phyloP scores from a whole-genome alignment of 2,329 filamentous ascomycete species.

The Nemania bipapillata region DNA sequence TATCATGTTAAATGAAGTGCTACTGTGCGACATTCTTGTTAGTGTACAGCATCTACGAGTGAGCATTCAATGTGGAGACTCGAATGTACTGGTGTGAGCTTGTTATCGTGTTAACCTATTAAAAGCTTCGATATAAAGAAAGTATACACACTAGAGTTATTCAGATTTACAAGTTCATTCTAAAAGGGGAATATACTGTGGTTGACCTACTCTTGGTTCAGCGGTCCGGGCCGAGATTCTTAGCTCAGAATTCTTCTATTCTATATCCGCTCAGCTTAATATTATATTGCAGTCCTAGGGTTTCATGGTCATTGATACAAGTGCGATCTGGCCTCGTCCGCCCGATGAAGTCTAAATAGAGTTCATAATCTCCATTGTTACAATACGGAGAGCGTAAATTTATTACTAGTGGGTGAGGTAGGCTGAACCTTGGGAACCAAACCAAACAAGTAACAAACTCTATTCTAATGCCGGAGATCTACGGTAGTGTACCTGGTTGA shows the following conservation, averaged over 20 bases:
- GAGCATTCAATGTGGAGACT: constrained; percentile 9
- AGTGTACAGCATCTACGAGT: constrained; percentile 4
- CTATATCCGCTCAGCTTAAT: constrained; percentile 1
- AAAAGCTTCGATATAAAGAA: neutral
- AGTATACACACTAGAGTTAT: neutral
- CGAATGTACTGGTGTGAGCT: neutral
- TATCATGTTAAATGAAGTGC: constrained; percentile 14
- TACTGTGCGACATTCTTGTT: constrained; percentile 10
- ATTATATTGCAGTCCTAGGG: neutral
- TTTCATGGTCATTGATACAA: neutral
- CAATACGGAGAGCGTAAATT: constrained; percentile 13
- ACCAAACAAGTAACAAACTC: constrained; percentile 32
- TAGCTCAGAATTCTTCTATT: neutral
- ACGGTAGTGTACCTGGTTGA: constrained; percentile 24
- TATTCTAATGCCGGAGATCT: constrained; percentile 31
- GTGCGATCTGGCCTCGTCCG: constrained; percentile 3
- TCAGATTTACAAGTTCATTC: neutral
- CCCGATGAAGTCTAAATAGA: constrained; percentile 34
- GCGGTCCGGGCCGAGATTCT: constrained; percentile 9
- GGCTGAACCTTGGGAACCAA: constrained; percentile 31
- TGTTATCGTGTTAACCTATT: neutral
- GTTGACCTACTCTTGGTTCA: constrained; percentile 5
- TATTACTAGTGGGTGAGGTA: constrained; percentile 23
- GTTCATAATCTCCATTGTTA: constrained; percentile 18
- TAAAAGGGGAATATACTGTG: neutral